Evolutionary conservation across 805 yeast species (phyloP).

Genomic region (Tetrapisispora phaffii): DNA sequence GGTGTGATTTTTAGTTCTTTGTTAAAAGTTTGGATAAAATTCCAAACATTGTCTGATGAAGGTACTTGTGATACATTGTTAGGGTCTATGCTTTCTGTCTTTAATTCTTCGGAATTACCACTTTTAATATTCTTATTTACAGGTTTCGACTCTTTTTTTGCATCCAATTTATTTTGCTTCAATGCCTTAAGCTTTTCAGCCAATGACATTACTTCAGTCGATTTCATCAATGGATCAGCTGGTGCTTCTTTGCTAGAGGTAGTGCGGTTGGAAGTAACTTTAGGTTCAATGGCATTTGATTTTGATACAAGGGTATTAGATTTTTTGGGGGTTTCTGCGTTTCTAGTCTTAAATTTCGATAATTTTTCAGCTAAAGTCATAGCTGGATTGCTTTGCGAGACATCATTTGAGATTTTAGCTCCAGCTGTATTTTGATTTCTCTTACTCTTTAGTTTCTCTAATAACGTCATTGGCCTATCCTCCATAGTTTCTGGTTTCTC

Average conservation of each 20-base stretch:
- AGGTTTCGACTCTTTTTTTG: background rate
- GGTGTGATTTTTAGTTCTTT: background rate
- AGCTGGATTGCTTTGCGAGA: background rate
- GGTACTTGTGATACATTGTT: no score
- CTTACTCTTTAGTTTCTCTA: background rate
- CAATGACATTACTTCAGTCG: background rate
- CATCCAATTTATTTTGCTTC: background rate
- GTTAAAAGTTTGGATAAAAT: background rate
- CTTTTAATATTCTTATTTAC: background rate
- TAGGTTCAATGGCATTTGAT: background rate
- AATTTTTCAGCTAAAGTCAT: constrained; percentile 1
- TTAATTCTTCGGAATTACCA: no score
- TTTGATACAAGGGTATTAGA: background rate
- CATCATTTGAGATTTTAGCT: background rate
- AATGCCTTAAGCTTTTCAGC: background rate
- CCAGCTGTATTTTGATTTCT: background rate
- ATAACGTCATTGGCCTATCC: background rate
- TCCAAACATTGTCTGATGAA: background rate
- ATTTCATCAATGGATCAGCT: background rate
- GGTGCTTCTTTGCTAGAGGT: background rate
- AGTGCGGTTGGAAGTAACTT: background rate
- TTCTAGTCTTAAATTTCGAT: background rate
- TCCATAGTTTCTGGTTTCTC: background rate
- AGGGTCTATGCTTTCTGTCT: no score
- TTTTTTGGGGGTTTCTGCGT: background rate